Evolutionary conservation across 2,329 filamentous ascomycete species (phyloP).

Genomic region (Botrytis galanthina): DNA sequence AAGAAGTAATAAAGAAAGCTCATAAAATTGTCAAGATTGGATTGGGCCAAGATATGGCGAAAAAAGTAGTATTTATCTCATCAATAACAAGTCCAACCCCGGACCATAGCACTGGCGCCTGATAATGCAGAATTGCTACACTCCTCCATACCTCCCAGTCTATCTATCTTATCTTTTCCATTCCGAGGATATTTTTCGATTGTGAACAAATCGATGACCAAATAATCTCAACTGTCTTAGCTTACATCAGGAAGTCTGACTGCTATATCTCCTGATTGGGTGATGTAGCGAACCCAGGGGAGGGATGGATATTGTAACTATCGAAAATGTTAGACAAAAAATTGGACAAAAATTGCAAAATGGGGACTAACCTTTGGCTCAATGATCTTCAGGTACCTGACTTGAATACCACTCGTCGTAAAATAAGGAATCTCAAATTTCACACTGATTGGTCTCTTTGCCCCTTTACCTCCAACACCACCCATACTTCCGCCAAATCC

Average conservation of each 20-base stretch:
- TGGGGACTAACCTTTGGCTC: constrained; percentile 81
- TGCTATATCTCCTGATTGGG: constrained; percentile 94
- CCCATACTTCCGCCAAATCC: constrained; percentile 97
- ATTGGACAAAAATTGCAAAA: not conserved
- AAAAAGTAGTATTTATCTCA: constrained; percentile 9
- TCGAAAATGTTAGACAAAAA: constrained; percentile 15
- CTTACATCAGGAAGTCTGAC: constrained; percentile 78
- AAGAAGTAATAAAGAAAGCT: not conserved
- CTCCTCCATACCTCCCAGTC: constrained; percentile 9
- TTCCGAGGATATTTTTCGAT: not conserved
- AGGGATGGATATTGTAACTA: constrained; percentile 97
- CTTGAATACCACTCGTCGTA: constrained; percentile 98
- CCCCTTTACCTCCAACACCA: constrained; percentile 79
- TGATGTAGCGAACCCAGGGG: constrained; percentile 98
- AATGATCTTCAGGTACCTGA: constrained; percentile 97
- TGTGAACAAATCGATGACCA: not conserved
- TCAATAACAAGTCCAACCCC: constrained; percentile 8
- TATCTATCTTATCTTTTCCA: constrained; percentile 16
- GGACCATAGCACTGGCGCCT: constrained; percentile 10
- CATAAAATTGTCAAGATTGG: not conserved
- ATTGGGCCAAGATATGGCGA: not conserved
- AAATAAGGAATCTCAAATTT: constrained; percentile 99
- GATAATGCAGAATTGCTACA: constrained; percentile 14
- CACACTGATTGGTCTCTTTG: constrained; percentile 93
- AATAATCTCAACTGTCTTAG: not conserved